These are phyloP conservation scores for Oryza meyeriana DNA, from an alignment of 176 grass and related monocot species.

Conservation along the genomic window DNA sequence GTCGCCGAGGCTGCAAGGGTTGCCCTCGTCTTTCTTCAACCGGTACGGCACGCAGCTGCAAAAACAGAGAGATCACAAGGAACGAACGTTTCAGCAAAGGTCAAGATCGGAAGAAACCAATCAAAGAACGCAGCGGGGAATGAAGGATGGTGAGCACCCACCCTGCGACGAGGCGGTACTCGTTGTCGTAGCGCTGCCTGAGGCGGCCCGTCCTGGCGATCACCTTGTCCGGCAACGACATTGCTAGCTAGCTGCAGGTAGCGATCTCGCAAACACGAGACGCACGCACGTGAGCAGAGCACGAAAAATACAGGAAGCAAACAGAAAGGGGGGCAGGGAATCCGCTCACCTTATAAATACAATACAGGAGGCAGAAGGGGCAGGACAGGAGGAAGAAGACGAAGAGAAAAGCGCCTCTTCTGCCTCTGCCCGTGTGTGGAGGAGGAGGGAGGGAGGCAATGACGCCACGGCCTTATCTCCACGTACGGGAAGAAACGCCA, in stretches of 20 bases:
- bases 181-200: constrained; percentile 65
- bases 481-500: neutral
- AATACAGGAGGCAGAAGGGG: neutral
- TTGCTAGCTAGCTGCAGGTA: neutral
- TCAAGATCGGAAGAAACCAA: neutral
- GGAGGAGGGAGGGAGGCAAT: neutral
- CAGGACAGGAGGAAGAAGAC: neutral
- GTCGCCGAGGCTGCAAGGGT: constrained; percentile 22
- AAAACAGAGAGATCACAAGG: neutral
- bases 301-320: neutral
- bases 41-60: constrained; percentile 75
- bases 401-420: neutral
- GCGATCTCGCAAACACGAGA: neutral
- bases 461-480: constrained; percentile 39
- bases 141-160: neutral
- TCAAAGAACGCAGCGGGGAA: neutral
- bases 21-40: constrained; percentile 44
- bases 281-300: constrained; percentile 9
- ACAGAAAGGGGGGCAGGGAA: neutral
- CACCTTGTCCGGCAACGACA: constrained; percentile 26
- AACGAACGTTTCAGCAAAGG: neutral
- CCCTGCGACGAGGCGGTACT: constrained; percentile 72
- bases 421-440: neutral
- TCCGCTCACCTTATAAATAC: constrained; percentile 22
- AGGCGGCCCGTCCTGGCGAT: constrained; percentile 61